Evolutionary conservation across 768 basidiomycete genomes (phyloP).

Genomic region (Serendipita indica): DNA sequence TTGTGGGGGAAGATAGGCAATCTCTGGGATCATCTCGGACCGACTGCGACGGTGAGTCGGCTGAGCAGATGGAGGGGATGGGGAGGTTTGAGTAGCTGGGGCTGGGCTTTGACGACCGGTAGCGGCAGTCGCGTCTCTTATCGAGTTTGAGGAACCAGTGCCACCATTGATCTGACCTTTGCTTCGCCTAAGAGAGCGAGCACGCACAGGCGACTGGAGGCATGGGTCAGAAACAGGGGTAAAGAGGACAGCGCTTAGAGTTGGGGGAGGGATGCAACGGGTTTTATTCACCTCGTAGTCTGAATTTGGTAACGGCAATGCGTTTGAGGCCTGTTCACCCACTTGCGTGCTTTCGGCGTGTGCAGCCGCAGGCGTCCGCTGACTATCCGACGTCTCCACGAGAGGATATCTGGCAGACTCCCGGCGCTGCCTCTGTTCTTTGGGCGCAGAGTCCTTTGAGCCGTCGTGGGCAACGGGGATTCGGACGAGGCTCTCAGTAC

Average conservation of each 20-base stretch:
- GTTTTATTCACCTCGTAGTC: constrained; percentile 8
- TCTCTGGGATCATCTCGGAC: background rate
- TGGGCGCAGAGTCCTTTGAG: background rate
- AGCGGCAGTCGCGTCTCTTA: constrained; percentile 18
- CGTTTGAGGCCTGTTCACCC: constrained; percentile 1
- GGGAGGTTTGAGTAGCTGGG: background rate
- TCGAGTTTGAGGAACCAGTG: background rate
- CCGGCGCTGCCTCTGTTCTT: background rate
- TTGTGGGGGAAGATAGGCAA: background rate
- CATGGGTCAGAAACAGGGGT: background rate
- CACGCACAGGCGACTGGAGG: background rate
- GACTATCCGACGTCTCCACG: background rate
- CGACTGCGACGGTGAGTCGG: background rate
- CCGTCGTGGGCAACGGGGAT: background rate
- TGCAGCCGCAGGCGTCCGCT: background rate
- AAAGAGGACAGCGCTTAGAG: background rate
- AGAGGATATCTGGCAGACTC: background rate
- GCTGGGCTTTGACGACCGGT: constrained; percentile 24
- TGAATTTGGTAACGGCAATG: constrained; percentile 8
- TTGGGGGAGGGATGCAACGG: background rate
- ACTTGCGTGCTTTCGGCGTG: background rate
- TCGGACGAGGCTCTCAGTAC: background rate
- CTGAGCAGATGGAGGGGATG: background rate
- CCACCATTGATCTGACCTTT: constrained; percentile 4
- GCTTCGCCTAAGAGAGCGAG: constrained; percentile 2